Evolutionary conservation across 371 early-diverging fungal species (phyloP).

Genomic region (Choanephora cucurbitarum): DNA sequence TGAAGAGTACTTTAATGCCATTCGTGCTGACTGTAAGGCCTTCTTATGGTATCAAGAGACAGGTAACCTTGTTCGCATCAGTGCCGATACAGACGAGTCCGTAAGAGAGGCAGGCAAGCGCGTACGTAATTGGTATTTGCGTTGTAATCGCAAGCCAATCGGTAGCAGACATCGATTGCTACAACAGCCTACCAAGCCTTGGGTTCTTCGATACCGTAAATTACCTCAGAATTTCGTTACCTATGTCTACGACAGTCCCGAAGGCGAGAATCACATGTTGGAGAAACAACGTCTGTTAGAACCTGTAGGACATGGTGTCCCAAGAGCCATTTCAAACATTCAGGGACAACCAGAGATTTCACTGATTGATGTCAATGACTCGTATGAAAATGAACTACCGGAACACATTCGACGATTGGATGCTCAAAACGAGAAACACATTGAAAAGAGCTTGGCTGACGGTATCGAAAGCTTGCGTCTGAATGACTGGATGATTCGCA

Average conservation of each 20-base stretch:
- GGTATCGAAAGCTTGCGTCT: conserved; percentile 46
- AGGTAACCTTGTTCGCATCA: conserved; percentile 13
- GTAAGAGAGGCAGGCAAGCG: conserved; percentile 29
- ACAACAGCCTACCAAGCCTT: conserved; percentile 30
- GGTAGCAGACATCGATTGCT: conserved; percentile 18
- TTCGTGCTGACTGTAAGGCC: conserved; percentile 42
- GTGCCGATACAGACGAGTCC: conserved; percentile 21
- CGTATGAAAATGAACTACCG: conserved; percentile 25
- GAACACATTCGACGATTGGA: conserved; percentile 16
- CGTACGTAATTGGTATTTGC: conserved; percentile 46
- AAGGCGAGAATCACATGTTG: conserved; percentile 13
- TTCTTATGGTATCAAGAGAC: conserved; percentile 33
- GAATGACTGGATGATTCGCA: conserved; percentile 40
- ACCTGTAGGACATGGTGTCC: conserved; percentile 23
- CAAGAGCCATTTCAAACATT: neutral
- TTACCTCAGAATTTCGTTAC: conserved; percentile 30
- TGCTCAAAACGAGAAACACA: conserved; percentile 21
- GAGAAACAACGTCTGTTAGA: conserved; percentile 30
- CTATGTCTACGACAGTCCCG: conserved; percentile 12
- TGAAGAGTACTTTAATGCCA: conserved; percentile 34
- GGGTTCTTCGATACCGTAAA: conserved; percentile 15
- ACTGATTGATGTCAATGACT: conserved; percentile 23
- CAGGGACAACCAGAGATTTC: no score
- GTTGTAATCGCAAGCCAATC: conserved; percentile 21
- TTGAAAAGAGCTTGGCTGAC: conserved; percentile 18